These are phyloP conservation scores for Phaeotremella skinneri DNA, from an alignment of 768 basidiomycete genomes.

Conservation along the genomic window DNA sequence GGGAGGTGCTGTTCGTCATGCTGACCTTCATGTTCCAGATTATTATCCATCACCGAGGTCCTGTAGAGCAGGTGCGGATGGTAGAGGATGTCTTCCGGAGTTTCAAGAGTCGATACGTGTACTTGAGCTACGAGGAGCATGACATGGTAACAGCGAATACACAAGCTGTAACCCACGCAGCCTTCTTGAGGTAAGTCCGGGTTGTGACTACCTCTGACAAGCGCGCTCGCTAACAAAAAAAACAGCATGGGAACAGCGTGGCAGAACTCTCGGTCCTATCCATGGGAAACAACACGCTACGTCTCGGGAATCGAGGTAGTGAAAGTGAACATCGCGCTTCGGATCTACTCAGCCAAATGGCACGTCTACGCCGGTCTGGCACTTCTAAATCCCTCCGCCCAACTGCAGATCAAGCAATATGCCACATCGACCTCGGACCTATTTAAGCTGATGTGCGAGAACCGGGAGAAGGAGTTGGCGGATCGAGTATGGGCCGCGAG, in stretches of 20 bases:
- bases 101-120: constrained; percentile 79
- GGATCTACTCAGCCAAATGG: constrained; percentile 97
- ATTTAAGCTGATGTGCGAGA: constrained; percentile 89
- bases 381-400: constrained; percentile 88
- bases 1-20: neutral
- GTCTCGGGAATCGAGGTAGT: constrained; percentile 96
- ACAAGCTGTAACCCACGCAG: constrained; percentile 96
- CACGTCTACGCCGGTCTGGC: constrained; percentile 99
- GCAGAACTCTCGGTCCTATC: constrained; percentile 71
- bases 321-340: constrained; percentile 93
- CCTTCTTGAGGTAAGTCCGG: constrained; percentile 75
- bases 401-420: constrained; percentile 84
- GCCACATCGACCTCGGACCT: constrained; percentile 79
- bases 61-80: constrained; percentile 66
- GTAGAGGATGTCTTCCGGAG: constrained; percentile 80
- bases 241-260: constrained; percentile 98
- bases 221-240: neutral
- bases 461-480: constrained; percentile 60
- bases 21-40: constrained; percentile 59
- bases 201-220: neutral
- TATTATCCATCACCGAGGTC: constrained; percentile 79
- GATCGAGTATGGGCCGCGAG: constrained; percentile 71
- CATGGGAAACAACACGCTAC: constrained; percentile 90
- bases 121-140: constrained; percentile 94
- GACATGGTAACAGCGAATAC: constrained; percentile 96